Base-by-base conservation (phyloP, 2,329 filamentous ascomycete genomes). In the Alternaria infectoria region DNA sequence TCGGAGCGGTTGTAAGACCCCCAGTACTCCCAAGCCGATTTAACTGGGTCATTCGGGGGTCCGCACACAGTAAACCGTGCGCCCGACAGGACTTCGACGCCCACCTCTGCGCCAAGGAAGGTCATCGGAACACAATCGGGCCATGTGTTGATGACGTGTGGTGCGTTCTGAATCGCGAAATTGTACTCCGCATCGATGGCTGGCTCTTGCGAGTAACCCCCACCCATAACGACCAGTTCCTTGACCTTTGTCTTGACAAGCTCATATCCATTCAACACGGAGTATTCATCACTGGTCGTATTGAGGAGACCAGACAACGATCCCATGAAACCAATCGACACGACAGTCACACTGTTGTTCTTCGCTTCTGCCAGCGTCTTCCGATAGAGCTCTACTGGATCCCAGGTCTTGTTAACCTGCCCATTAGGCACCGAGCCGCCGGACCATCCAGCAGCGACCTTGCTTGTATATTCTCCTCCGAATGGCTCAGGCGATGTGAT, bases 181-280 rank as follows among this genome's bases (percentile, higher is more conserved):
- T 87, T 87, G 71, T 77, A 87, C 57, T 84, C 81, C 57, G 77
- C 72, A 9, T 84, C 84, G 0, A 61, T 11, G 15, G 58, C 44
- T 8, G 23, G 45, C 13, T 50, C 44, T 15, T 77, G 79, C 0
- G 84, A 83, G 59, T 86, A 87, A 7, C 61, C 72, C 12, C 85
- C 85, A 23, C 85, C 86, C 85, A 86, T 86, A 6, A 87, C 69
- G 2, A 86, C 82, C 2, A 87, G 76, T 69, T 87, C 81, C 1
- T 72, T 69, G 3, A 87, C 84, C 66, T 86, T 86, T 10, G 65
- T 57, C 2, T 74, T 64, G 21, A 86, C 65, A 2, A 87, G 80
- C 9, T 78, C 78, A 2, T 68, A 72, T 0, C 85, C 84, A 9
- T 71, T 63, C 11, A 85, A 76, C 9, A 71, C 46, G 0, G 82